Percentiles rank a stretch among this genome's conserved stretches.
phyloP scores from a whole-genome alignment of 2,329 filamentous ascomycete genomes.

The Nemania diffusa region DNA sequence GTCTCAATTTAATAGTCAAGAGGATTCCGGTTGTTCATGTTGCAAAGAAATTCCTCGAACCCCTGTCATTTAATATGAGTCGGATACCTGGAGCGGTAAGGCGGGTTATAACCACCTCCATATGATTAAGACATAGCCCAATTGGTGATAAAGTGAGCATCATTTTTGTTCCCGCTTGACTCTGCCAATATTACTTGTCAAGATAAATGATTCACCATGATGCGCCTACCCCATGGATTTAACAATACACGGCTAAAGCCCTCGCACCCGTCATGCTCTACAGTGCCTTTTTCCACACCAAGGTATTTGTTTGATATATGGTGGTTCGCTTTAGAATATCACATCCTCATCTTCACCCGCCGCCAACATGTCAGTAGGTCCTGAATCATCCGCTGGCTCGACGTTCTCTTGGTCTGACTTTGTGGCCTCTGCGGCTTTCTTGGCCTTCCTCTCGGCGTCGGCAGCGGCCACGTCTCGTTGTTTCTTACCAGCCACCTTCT shows the following conservation, averaged over 20 bases:
- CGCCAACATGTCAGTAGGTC: slow-evolving; percentile 73
- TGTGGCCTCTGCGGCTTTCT: slow-evolving; percentile 64
- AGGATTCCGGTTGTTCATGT: no score
- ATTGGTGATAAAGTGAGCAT: background rate
- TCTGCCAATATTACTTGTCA: slow-evolving; percentile 24
- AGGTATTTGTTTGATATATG: background rate
- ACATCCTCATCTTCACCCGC: slow-evolving; percentile 85
- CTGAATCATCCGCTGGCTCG: slow-evolving; percentile 54
- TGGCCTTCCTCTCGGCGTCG: slow-evolving; percentile 80
- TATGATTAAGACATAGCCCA: background rate
- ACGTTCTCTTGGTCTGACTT: slow-evolving; percentile 52
- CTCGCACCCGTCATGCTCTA: background rate
- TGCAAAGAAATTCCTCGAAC: no score
- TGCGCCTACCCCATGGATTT: slow-evolving; percentile 34
- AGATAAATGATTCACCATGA: slow-evolving; percentile 24
- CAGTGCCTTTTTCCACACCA: background rate
- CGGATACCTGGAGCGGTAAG: background rate
- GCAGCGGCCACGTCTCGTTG: slow-evolving; percentile 77
- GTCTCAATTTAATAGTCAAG: no score
- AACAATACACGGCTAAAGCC: slow-evolving; percentile 30
- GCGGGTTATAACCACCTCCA: background rate
- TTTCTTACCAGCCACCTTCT: slow-evolving; percentile 92
- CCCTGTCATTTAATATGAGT: no score
- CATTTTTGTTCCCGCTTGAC: background rate
- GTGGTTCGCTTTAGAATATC: slow-evolving; percentile 71